Base-by-base conservation (phyloP, 2,329 filamentous ascomycete species). In the Alternaria burnsii region DNA sequence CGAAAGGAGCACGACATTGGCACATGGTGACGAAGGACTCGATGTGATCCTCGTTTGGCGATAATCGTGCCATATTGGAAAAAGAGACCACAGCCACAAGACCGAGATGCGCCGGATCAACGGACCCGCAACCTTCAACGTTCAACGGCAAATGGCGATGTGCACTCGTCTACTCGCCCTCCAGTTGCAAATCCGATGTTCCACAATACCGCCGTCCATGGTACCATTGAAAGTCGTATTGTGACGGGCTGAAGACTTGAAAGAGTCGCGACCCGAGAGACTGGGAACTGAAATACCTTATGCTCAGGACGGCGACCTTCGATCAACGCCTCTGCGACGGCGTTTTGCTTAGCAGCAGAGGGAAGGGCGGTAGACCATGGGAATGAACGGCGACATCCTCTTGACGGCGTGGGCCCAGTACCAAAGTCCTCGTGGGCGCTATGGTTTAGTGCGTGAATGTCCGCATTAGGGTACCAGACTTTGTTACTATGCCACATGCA, bases 121-220 rank as follows among this genome's bases (percentile, higher is more conserved):
- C n/a, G 38, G 42, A 30, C 30, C 26, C 47, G 38, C 18, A 43
- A 18, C 32, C n/a, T 55, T 38, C 34, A 20, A 52, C 52, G 28
- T 30, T 38, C 24, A 42, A 38, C 34, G 40, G 40, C 38, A 41
- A 28, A 51, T 43, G 47, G 52, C 20, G 36, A 55, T 38, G 52
- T 26, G 44, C 43, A 55, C 28, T 16, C 14, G 20, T 34, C 22
- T 56, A 42, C 38, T 51, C 46, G 54, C 54, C 54, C 54, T 41
- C 36, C 28, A 26, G 32, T 43, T 44, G 40, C 54, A 46, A 51
- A 36, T 43, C 22, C 20, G 10, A 42, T 59, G 52, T 44, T 52
- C 52, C 44, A 50, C 52, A 55, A 55, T 59, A 34, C 42, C 50
- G 34, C 56, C 56, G 51, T 48, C 30, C 38, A 52, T 46, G 46